Evolutionary conservation across 306 rosid species (phyloP), one percentile per base, ranked within the genome.

Genomic region (Cercis canadensis): DNA sequence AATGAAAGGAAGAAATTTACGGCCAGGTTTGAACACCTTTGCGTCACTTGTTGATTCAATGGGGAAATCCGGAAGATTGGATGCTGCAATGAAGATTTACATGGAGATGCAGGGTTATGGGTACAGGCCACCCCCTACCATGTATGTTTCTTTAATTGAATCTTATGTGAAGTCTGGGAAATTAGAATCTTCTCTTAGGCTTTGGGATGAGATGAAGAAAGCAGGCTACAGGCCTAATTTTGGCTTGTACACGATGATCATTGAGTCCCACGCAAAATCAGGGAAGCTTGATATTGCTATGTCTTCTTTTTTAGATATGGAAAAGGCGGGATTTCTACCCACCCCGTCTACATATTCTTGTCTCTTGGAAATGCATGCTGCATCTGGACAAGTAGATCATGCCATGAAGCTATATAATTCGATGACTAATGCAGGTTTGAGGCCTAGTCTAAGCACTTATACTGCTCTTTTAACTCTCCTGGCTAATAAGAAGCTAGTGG

Each of bases 31-130:
- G 17, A 87, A 51, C 52, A 57, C 87, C 40, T 93, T 87, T 76
- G 65, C 83, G 3, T 86, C 96, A 0, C 97, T 90, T 57, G 96
- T 93, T 75, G 98, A 93, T 80, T 93, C 96, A 9, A 82, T 90
- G 96, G 98, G 98, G 62, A 93, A 93, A 83, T 94, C 92, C 8
- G 97, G 98, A 78, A 78, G 97, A 74, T 84, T 93, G 80, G 98
- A 93, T 44, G 69, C 80, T 19, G 85, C 94, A 45, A 85, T 90
- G 96, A 93, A 88, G 85, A 65, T 90, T 58, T 86, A 93, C 88
- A 84, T 76, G 90, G 97, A 93, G 75, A 93, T 93, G 97, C 85
- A 79, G 78, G 92, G 91, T 69, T 87, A 65, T 50, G 89, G 96
- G 65, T 80, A 84, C 62, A 86, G 80, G 81, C 87, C 96, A 13